phyloP scores from a whole-genome alignment of 768 basidiomycete species.

The Leucosporidium yakuticum region DNA sequence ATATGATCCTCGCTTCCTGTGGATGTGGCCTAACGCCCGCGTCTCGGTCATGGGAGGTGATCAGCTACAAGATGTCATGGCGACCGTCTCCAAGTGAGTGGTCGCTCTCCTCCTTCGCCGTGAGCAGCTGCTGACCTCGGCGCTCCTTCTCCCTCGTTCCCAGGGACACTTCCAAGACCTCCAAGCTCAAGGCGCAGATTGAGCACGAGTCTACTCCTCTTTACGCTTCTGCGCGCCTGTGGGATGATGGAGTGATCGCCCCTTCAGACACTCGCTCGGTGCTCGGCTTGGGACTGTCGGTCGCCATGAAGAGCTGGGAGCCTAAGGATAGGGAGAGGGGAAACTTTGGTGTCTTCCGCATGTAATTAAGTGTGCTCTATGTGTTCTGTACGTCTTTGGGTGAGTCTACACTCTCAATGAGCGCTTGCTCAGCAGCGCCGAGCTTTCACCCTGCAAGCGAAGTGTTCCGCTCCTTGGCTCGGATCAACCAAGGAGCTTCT shows the following conservation, averaged over 20 bases:
- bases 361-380: conserved; percentile 9
- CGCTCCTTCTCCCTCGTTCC: not conserved
- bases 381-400: not conserved
- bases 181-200: conserved; percentile 55
- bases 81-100: conserved; percentile 59
- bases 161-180: conserved; percentile 13
- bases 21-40: conserved; percentile 98
- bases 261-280: conserved; percentile 84
- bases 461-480: too few species aligned
- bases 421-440: too few species aligned
- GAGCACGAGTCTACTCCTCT: conserved; percentile 56
- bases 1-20: conserved; percentile 91
- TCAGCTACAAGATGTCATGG: conserved; percentile 89
- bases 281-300: conserved; percentile 75
- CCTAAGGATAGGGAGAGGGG: conserved; percentile 51
- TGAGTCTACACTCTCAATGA: not conserved
- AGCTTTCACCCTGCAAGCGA: too few species aligned
- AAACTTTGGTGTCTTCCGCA: conserved; percentile 48
- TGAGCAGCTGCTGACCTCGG: conserved; percentile 49
- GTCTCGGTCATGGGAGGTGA: conserved; percentile 93
- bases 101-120: not conserved
- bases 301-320: conserved; percentile 54
- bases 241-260: conserved; percentile 57
- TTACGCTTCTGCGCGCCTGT: not conserved
- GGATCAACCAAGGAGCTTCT: too few species aligned